Evolutionary conservation across 495 filamentous ascomycete genomes (phyloP).

Genomic region (Tetracladium setigerum): DNA sequence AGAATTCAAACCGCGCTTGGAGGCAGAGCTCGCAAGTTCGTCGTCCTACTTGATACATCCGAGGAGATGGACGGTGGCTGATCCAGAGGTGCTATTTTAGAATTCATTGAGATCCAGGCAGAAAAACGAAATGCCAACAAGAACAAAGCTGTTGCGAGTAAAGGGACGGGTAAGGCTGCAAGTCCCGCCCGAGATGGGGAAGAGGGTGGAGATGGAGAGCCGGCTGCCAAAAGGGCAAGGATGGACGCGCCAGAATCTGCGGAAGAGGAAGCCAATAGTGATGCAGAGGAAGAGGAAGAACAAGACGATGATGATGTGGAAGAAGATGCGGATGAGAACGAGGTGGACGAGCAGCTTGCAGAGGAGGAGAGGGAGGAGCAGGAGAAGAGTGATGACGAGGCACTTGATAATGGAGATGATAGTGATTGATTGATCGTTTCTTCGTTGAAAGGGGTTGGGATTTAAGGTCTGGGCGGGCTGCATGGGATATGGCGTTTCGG

Average conservation of each 20-base stretch:
- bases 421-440: constrained; percentile 33
- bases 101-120: constrained; percentile 52
- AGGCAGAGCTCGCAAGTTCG: constrained; percentile 46
- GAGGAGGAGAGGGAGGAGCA: constrained; percentile 31
- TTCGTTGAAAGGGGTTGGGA: neutral
- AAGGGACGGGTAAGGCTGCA: constrained; percentile 5
- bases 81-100: constrained; percentile 1
- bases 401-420: constrained; percentile 53
- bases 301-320: constrained; percentile 31
- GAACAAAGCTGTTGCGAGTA: constrained; percentile 29
- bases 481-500: neutral
- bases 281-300: constrained; percentile 35
- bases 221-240: constrained; percentile 43
- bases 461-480: neutral
- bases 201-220: constrained; percentile 25
- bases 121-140: constrained; percentile 55
- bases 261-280: constrained; percentile 42
- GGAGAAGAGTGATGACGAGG: constrained; percentile 52
- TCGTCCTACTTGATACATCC: constrained; percentile 30
- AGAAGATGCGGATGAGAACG: constrained; percentile 35
- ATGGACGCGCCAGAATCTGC: constrained; percentile 40
- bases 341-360: constrained; percentile 28
- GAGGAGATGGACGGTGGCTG: constrained; percentile 22
- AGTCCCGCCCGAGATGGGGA: constrained; percentile 27
- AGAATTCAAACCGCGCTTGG: constrained; percentile 52